These are phyloP conservation scores for Tilletia horrida DNA, from an alignment of 1,284 basidiomycete species.

Conservation along the genomic window DNA sequence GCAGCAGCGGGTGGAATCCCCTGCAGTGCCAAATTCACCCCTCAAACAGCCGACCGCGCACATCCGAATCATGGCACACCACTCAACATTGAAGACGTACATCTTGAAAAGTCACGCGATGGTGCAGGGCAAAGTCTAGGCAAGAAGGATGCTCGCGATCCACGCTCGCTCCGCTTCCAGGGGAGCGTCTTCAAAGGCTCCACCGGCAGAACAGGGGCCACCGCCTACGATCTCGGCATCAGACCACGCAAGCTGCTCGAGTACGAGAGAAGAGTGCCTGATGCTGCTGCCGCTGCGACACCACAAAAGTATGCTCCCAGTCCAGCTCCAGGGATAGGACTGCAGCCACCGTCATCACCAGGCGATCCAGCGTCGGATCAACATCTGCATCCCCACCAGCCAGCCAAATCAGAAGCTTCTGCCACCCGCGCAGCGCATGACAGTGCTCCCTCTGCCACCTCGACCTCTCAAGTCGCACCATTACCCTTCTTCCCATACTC, in stretches of 20 bases:
- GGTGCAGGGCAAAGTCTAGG: neutral
- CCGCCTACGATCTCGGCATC: slow-evolving; percentile 11
- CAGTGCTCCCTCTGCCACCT: no score
- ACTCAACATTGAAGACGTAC: no score
- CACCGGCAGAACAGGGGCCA: neutral
- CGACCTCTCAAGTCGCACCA: no score
- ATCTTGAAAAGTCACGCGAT: no score
- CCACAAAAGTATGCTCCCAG: slow-evolving; percentile 6
- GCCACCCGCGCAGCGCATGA: no score
- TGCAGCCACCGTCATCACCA: neutral
- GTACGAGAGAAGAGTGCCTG: neutral
- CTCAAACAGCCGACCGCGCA: no score
- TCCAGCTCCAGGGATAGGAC: neutral
- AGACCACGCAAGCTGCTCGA: slow-evolving; percentile 6
- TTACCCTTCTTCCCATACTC: no score
- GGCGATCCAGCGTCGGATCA: neutral
- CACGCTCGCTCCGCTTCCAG: slow-evolving; percentile 14
- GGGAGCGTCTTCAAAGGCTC: neutral
- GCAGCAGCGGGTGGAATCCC: no score
- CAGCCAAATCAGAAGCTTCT: neutral
- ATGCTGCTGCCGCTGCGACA: neutral
- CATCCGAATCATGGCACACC: no score
- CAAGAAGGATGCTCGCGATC: neutral
- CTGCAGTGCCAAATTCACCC: no score
- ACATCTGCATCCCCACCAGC: neutral